A percentile compares a stretch with the other conserved stretches of the same genome.
phyloP scores from a whole-genome alignment of 306 rosid genomes.

The Fagus crenata region DNA sequence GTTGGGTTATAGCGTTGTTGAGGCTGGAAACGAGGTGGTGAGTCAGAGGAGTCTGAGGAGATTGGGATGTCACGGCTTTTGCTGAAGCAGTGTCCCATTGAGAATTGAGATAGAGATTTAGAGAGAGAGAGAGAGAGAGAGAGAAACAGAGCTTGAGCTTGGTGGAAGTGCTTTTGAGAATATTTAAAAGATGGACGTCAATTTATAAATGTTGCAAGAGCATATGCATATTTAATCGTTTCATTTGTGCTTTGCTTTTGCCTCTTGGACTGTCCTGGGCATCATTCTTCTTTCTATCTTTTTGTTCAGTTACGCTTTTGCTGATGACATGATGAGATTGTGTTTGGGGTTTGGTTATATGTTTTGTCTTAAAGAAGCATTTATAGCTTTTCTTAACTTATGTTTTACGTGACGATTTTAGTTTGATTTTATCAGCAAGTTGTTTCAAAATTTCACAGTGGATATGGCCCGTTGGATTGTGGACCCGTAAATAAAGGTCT shows the following conservation, averaged over 20 bases:
- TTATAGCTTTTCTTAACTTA: neutral
- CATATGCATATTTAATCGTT: conserved; percentile 2
- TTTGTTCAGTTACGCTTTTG: conserved; percentile 31
- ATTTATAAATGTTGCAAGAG: no score
- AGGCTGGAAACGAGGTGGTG: conserved; percentile 33
- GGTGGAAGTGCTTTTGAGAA: no score
- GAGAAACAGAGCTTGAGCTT: neutral
- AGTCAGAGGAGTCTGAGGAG: conserved; percentile 39
- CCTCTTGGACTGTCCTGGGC: conserved; percentile 36
- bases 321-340: no score
- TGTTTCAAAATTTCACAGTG: no score
- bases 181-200: no score
- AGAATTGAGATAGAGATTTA: neutral
- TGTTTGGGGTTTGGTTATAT: no score
- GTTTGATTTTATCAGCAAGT: neutral
- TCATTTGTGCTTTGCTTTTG: conserved; percentile 62
- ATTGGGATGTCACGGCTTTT: conserved; percentile 52
- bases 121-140: neutral
- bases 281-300: conserved; percentile 41
- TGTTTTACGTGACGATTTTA: conserved; percentile 4
- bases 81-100: conserved; percentile 81
- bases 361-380: neutral
- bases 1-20: conserved; percentile 20
- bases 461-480: no score
- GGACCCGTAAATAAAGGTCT: no score